phyloP scores from a whole-genome alignment of 2,329 filamentous ascomycete genomes.

The Domatiomyces catenatus region DNA sequence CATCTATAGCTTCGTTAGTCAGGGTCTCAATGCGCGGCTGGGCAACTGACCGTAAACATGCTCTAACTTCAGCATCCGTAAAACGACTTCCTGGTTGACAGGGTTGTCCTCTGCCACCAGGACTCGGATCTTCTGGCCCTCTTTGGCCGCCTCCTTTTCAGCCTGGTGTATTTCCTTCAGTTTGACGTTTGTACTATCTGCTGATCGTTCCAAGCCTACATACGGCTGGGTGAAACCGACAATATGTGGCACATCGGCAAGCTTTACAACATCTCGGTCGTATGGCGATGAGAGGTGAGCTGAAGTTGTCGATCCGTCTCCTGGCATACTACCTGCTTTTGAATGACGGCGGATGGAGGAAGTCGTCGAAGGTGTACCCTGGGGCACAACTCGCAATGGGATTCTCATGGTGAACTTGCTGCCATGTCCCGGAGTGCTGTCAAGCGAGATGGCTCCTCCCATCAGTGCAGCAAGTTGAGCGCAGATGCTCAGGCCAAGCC shows the following conservation, averaged over 20 bases:
- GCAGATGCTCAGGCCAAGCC: constrained; percentile 76
- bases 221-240: constrained; percentile 19
- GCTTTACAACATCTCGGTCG: background rate
- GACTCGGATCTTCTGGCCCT: constrained; percentile 53
- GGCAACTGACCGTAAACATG: constrained; percentile 28
- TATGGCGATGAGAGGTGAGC: background rate
- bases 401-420: constrained; percentile 73
- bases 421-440: constrained; percentile 56
- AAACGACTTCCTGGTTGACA: constrained; percentile 46
- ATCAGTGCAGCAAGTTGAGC: constrained; percentile 71
- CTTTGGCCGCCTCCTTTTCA: constrained; percentile 43
- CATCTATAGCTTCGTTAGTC: constrained; percentile 48
- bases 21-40: constrained; percentile 37
- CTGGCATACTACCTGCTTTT: constrained; percentile 14
- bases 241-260: constrained; percentile 15
- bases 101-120: constrained; percentile 72
- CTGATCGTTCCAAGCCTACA: constrained; percentile 22
- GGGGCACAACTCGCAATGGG: constrained; percentile 60
- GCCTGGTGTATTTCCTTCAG: constrained; percentile 50
- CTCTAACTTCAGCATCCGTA: constrained; percentile 44
- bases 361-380: constrained; percentile 36
- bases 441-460: constrained; percentile 59
- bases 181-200: constrained; percentile 43
- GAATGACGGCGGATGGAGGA: constrained; percentile 14
- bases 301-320: constrained; percentile 9